These are phyloP conservation scores for Schwanniomyces sp. DNA, from an alignment of 805 yeast species.

Conservation along the genomic window DNA sequence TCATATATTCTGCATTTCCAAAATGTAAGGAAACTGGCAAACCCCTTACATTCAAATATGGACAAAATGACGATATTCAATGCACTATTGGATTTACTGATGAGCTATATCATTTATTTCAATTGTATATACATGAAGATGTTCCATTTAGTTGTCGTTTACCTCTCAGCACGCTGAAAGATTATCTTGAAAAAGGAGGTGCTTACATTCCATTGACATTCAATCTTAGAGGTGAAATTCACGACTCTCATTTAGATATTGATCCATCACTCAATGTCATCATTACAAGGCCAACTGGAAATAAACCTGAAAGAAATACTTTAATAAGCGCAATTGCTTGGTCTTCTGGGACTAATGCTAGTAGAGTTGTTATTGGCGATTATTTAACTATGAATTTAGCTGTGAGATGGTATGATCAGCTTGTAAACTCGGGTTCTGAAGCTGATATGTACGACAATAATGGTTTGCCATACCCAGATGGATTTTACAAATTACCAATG, in stretches of 20 bases:
- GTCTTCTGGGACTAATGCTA: constrained; percentile 60
- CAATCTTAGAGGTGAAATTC: constrained; percentile 64
- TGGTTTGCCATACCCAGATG: constrained; percentile 36
- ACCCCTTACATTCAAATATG: constrained; percentile 57
- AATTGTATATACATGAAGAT: constrained; percentile 75
- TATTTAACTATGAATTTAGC: constrained; percentile 55
- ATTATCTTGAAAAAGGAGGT: constrained; percentile 42
- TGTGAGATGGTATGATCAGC: constrained; percentile 52
- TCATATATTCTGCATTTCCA: constrained; percentile 60
- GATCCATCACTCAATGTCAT: constrained; percentile 58
- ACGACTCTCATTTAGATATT: constrained; percentile 66
- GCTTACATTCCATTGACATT: constrained; percentile 60
- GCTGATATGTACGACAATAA: constrained; percentile 9
- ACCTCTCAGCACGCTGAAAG: constrained; percentile 48
- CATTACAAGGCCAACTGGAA: constrained; percentile 36
- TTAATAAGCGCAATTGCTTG: constrained; percentile 58
- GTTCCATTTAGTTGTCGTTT: constrained; percentile 70
- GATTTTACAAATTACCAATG: constrained; percentile 40
- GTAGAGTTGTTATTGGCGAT: constrained; percentile 68
- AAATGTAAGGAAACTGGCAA: constrained; percentile 62
- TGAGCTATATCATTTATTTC: constrained; percentile 69
- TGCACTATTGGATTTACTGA: constrained; percentile 67
- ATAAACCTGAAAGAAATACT: constrained; percentile 31
- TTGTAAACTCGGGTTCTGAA: constrained; percentile 17
- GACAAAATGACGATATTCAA: constrained; percentile 48